Percentiles rank a stretch among this genome's conserved stretches.
These are phyloP conservation scores for Oxytropis ochrocephala DNA, from an alignment of 306 rosid species.

Conservation along the genomic window DNA sequence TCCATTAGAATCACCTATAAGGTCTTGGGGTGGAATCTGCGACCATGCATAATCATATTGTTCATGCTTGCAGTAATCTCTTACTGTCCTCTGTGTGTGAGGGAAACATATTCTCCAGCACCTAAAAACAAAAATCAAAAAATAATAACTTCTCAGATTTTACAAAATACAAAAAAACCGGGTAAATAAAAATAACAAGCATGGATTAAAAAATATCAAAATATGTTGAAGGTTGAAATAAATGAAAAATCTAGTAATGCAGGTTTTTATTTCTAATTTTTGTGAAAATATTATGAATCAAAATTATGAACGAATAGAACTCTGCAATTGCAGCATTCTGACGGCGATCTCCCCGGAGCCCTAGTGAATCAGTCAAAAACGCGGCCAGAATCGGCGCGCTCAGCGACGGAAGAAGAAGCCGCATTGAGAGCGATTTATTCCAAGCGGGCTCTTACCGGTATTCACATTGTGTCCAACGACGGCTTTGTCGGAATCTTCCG, in stretches of 20 bases:
- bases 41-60: slow-evolving; percentile 29
- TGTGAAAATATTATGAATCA: neutral
- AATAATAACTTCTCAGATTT: neutral
- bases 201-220: too few species aligned
- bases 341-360: slow-evolving; percentile 34
- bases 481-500: slow-evolving; percentile 41
- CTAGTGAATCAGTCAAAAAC: slow-evolving; percentile 48
- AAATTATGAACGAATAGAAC: slow-evolving; percentile 26
- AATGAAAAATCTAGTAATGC: neutral
- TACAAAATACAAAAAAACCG: neutral
- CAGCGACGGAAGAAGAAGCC: slow-evolving; percentile 41
- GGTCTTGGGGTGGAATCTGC: slow-evolving; percentile 38
- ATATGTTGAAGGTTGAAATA: neutral
- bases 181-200: too few species aligned
- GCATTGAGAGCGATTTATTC: slow-evolving; percentile 81
- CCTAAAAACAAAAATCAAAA: slow-evolving; percentile 23
- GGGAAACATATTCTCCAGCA: slow-evolving; percentile 35
- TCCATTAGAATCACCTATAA: slow-evolving; percentile 58
- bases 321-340: slow-evolving; percentile 54
- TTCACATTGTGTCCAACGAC: slow-evolving; percentile 29
- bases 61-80: slow-evolving; percentile 25
- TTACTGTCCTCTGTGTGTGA: slow-evolving; percentile 53
- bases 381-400: slow-evolving; percentile 86
- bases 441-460: slow-evolving; percentile 66
- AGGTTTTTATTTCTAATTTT: neutral